These are phyloP conservation scores for Wickerhamiella spandovensis DNA, from an alignment of 805 yeast species.

Conservation along the genomic window DNA sequence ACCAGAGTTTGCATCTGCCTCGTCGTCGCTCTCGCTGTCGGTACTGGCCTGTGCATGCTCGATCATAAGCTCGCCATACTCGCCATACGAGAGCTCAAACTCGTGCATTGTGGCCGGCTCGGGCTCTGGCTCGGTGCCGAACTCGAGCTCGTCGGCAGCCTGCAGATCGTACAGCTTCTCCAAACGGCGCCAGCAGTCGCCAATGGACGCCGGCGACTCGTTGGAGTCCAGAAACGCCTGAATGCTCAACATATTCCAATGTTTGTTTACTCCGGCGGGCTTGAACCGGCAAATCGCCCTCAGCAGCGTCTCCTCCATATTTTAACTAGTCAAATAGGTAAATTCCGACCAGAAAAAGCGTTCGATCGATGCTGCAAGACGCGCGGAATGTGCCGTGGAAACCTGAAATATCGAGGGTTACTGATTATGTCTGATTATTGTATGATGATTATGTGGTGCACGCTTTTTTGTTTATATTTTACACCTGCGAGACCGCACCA, in stretches of 20 bases:
- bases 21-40: conserved; percentile 1
- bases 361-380: too few species aligned
- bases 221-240: not conserved
- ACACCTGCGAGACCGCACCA: too few species aligned
- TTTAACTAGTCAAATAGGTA: too few species aligned
- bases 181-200: conserved; percentile 48
- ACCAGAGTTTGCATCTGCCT: conserved; percentile 23
- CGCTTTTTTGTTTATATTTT: too few species aligned
- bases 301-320: conserved; percentile 38
- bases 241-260: conserved; percentile 26
- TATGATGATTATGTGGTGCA: too few species aligned
- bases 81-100: conserved; percentile 33
- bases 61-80: conserved; percentile 31
- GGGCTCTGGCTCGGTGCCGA: not conserved
- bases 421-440: too few species aligned
- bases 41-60: conserved; percentile 23
- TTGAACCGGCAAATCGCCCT: conserved; percentile 49
- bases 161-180: conserved; percentile 40
- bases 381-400: too few species aligned
- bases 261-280: conserved; percentile 46
- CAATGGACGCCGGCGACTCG: conserved; percentile 26
- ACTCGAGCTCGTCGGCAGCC: conserved; percentile 41
- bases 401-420: too few species aligned
- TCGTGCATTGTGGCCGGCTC: conserved; percentile 12
- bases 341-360: too few species aligned